Evolutionary conservation across 371 early-diverging fungal genomes (phyloP), one percentile per base, ranked within the genome.

Genomic region (Phascolomyces articulosus): DNA sequence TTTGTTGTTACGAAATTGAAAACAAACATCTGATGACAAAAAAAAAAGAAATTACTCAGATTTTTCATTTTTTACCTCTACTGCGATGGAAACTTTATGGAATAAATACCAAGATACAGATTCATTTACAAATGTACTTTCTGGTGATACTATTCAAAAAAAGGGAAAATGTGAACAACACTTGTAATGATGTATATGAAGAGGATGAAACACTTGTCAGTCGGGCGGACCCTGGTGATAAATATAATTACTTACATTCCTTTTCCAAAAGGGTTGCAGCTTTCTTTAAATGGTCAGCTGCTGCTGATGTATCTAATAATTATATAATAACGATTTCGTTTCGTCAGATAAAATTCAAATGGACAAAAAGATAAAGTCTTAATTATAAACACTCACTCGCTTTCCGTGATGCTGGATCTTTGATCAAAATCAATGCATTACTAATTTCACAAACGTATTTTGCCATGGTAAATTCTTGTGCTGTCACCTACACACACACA

Each of bases 81-180:
- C 58, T 2, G 63, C 62, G 27, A 60, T 67, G 16, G 66, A 72
- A 18, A 77, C 28, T 20, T 65, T 41, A 53, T 82, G 75, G 64
- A 78, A 82, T 11, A 40, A 58, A 27, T 62, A 24, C 83, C 83
- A 79, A 16, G 58, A 61, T 16, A 70, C 58, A 16, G 44, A 62
- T 23, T 58, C 51, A 41, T 68, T 66, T 13, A 60, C 60, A 51
- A 67, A 67, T 16, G 55, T 34, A 23, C 55, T 26, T 18, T 44
- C 40, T n/a, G 57, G 55, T 7, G 60, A 48, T 40, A 63, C 68
- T 68, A 47, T 0, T 20, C 20, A 3, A 18, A 21, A 28, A 10
- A 20, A 29, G 6, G 34, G 15, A 23, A 27, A 54, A 23, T n/a
- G n/a, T n/a, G n/a, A n/a, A n/a, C n/a, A n/a, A n/a, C n/a, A n/a